Percentiles rank a stretch among this genome's conserved stretches.
Conservation (phyloP, 805 yeast genomes). For the Saturnispora gosingensis region DNA sequence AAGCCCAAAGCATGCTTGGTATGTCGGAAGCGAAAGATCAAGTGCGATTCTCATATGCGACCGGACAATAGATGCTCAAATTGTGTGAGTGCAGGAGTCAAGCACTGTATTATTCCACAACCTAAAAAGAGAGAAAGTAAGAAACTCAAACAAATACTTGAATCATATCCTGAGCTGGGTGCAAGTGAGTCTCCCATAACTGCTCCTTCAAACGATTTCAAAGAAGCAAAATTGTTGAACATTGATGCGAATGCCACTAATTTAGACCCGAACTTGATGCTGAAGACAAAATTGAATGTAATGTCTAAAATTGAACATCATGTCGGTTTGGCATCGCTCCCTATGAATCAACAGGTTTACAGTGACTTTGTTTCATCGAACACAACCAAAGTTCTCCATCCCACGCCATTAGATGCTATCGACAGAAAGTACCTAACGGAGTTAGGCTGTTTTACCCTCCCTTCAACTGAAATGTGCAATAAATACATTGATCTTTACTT, state of each 20-base stretch:
- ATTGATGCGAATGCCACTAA: not conserved
- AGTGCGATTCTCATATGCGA: constrained; percentile 58
- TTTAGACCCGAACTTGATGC: constrained; percentile 17
- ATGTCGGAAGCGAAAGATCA: constrained; percentile 73
- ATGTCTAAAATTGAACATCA: constrained; percentile 21
- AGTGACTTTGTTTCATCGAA: constrained; percentile 17
- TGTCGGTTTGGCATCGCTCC: constrained; percentile 28
- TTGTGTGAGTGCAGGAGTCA: constrained; percentile 59
- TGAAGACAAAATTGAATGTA: constrained; percentile 13
- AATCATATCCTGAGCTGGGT: constrained; percentile 7
- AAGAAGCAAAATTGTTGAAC: not conserved
- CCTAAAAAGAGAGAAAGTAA: constrained; percentile 21
- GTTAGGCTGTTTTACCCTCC: constrained; percentile 60
- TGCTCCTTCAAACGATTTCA: too few relatives aligned
- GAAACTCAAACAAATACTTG: constrained; percentile 17
- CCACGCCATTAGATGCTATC: constrained; percentile 11
- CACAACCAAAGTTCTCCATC: constrained; percentile 1
- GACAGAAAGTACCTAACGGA: constrained; percentile 18
- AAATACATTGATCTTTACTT: constrained; percentile 57
- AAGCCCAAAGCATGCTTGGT: constrained; percentile 59
- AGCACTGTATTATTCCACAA: constrained; percentile 58
- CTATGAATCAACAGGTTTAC: constrained; percentile 23
- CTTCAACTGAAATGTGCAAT: constrained; percentile 47
- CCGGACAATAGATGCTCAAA: constrained; percentile 50
- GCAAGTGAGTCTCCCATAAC: not conserved